Evolutionary conservation across 805 yeast genomes (phyloP), one percentile per base, ranked within the genome.

Genomic region (Ogataea philodendri): DNA sequence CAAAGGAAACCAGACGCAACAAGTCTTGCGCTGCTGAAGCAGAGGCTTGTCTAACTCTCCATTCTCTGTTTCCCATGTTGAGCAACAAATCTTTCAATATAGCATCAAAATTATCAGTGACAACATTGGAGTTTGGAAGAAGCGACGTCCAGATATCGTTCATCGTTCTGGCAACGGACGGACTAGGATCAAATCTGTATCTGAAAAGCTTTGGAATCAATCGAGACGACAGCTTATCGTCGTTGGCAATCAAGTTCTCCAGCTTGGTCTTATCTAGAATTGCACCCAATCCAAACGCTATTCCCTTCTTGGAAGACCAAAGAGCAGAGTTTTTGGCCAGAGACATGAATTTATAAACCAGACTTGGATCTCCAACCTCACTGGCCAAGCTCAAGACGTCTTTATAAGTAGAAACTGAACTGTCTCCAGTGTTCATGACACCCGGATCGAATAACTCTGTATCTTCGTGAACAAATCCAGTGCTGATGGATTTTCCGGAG

Each of bases 321-420:
- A 89, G 61, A 0, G 93, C 79, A 0, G 96, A 85, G 34, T 81
- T 81, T 44, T 85, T 81, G 0, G 97, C 95, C 38, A 90, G 63
- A 0, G 95, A 79, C 96, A 90, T 87, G 57, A 90, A 90, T 54
- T 87, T 85, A 61, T 90, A 90, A 4, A 90, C 96, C 46, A 90
- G 71, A 46, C 93, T 76, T 9, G 97, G 96, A 59, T 90, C 96
- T 18, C 97, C 97, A 7, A 88, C 94, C 54, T 90, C 98, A 1
- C 93, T 78, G 0, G 98, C 97, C 32, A 90, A 66, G 49, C 69
- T 84, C 49, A 90, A 67, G 19, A 90, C 85, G 59, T 90, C 98
- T 51, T 83, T 85, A 57, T 90, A 90, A 0, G 97, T 89, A 0
- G 95, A 84, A 3, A 90, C 78, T 0, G 95, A 84, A 1, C 90